These are phyloP conservation scores for Teunomyces pallodes DNA, from an alignment of 805 yeast genomes.

Conservation along the genomic window DNA sequence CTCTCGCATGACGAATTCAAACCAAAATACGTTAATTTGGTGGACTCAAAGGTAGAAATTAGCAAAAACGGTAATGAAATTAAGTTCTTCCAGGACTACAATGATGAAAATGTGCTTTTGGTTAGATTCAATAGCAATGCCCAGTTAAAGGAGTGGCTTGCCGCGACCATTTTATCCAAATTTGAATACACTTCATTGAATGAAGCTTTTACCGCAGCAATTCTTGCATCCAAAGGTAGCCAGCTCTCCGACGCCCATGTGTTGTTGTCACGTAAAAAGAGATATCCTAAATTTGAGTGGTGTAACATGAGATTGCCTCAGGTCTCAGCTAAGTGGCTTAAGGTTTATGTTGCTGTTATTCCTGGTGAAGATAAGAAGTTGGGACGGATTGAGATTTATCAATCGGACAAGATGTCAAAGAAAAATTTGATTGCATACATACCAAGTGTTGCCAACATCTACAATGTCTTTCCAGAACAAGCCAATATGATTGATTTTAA, in stretches of 20 bases:
- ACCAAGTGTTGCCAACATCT: constrained; percentile 42
- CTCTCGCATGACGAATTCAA: constrained; percentile 39
- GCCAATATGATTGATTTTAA: constrained; percentile 56
- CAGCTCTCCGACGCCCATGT: constrained; percentile 57
- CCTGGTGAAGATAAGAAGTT: constrained; percentile 46
- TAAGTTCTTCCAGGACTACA: constrained; percentile 27
- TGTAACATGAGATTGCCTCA: constrained; percentile 60
- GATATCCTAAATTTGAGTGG: constrained; percentile 56
- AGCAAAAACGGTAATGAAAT: constrained; percentile 16
- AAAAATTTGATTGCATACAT: constrained; percentile 53
- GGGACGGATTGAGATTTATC: constrained; percentile 55
- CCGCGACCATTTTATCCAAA: constrained; percentile 52
- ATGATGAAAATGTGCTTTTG: constrained; percentile 20
- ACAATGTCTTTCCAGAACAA: constrained; percentile 59
- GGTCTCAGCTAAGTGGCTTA: constrained; percentile 56
- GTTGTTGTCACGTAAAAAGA: constrained; percentile 47
- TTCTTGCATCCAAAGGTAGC: constrained; percentile 57
- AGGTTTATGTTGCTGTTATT: constrained; percentile 48
- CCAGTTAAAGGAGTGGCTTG: constrained; percentile 38
- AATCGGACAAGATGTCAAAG: constrained; percentile 46
- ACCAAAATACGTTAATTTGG: constrained; percentile 52
- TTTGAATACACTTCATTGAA: constrained; percentile 56
- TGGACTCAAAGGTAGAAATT: constrained; percentile 35
- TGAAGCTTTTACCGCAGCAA: constrained; percentile 65
- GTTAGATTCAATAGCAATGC: constrained; percentile 20